Base-by-base conservation (phyloP, 2,329 filamentous ascomycete genomes). In the Epicoccum nigrum region DNA sequence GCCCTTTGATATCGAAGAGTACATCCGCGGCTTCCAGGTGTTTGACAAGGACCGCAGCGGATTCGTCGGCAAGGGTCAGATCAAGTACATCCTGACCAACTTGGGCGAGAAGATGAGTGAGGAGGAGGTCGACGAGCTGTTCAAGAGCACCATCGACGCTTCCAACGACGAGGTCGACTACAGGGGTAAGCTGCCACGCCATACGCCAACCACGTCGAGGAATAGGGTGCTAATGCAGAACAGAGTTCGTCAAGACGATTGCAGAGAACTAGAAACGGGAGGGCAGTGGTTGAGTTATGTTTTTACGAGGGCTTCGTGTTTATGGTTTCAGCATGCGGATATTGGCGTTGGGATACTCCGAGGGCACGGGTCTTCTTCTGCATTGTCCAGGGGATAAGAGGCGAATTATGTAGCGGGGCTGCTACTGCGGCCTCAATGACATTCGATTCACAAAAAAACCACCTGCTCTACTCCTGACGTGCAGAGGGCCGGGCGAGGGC, bases 41-140 rank as follows among this genome's bases (percentile, higher is more conserved):
- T 99, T 99, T 69, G 94, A 99, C 79, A 99, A 99, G 79, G 94
- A 99, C 75, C 89, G 96, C 86, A 96, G 92, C 54, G 94, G 94
- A 44, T 97, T 92, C 77, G 97, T 99, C 73, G 94, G 93, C 49
- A 93, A 97, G 60, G 94, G 94, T 51, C 94, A 99, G 79, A 84
- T 99, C 76, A 90, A 96, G 78, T 99, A 99, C 79, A 93, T 99
- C 74, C 79, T 99, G 70, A 99, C 94, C 50, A 97, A 97, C 74
- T 79, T 99, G 67, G 94, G 94, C 68, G 94, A 99, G 87, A 97
- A 97, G 83, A 97, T 99, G 92, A 90, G 89, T 56, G 93, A 99
- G 68, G 94, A 97, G 59, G 94, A 99, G 82, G 94, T 99, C 40
- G 93, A 97, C 75, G 94, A 99, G 83, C 83, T 99, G 72, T 86